A percentile compares a stretch with the other conserved stretches of the same genome.
Conservation (phyloP, 495 filamentous ascomycete species). For the Lasiosphaeriaceae sp. region DNA sequence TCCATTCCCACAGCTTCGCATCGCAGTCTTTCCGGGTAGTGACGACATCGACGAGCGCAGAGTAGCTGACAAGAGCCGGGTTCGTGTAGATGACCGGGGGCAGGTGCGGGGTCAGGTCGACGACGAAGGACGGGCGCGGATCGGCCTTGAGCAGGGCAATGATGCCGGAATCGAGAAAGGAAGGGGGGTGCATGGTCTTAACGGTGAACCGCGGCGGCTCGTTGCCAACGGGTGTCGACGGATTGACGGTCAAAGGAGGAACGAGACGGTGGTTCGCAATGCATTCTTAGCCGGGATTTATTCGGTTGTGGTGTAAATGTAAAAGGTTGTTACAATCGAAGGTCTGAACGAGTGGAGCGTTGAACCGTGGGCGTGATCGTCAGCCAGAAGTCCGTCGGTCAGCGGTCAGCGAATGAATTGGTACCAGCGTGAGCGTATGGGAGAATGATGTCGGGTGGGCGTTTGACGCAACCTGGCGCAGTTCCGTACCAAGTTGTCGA, state of each 20-base stretch:
- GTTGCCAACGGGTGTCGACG: background rate
- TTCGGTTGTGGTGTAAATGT: background rate
- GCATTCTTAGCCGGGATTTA: constrained; percentile 4
- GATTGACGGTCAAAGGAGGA: background rate
- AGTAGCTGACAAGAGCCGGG: constrained; percentile 21
- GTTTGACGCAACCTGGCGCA: no score
- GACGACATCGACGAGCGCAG: constrained; percentile 18
- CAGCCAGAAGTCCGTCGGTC: no score
- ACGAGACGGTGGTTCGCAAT: constrained; percentile 2
- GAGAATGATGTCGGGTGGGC: no score
- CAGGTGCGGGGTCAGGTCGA: constrained; percentile 25
- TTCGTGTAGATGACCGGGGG: constrained; percentile 33
- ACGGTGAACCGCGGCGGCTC: background rate
- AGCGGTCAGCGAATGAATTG: no score
- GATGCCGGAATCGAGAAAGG: constrained; percentile 25
- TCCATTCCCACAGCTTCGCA: constrained; percentile 31
- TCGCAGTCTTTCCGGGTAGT: constrained; percentile 13
- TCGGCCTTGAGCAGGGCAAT: constrained; percentile 39
- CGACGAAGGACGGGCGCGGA: constrained; percentile 38
- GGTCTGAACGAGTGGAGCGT: no score
- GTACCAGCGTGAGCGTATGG: no score
- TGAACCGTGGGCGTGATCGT: no score
- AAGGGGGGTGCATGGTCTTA: constrained; percentile 3
- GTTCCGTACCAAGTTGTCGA: background rate
- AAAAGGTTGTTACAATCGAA: no score